A percentile compares a stretch with the other conserved stretches of the same genome.
Conservation (phyloP, 768 basidiomycete species). For the Leccinum ochraceum region DNA sequence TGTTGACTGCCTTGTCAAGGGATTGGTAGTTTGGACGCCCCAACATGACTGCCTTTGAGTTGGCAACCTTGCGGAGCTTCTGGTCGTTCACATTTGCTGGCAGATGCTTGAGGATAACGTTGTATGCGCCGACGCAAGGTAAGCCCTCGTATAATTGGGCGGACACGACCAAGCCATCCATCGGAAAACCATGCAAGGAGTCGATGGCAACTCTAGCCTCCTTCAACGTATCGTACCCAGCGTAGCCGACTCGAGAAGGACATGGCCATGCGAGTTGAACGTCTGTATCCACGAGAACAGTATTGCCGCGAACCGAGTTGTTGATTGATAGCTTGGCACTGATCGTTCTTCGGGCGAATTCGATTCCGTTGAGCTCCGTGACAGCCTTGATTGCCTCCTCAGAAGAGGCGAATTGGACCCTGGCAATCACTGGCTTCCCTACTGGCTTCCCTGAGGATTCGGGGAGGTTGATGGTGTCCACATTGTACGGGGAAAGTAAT, state of each 20-base stretch:
- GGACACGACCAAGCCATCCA: constrained; percentile 43
- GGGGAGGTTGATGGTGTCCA: constrained; percentile 41
- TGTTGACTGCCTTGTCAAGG: constrained; percentile 36
- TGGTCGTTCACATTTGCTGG: constrained; percentile 45
- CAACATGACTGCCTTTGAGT: constrained; percentile 52
- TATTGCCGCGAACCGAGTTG: constrained; percentile 36
- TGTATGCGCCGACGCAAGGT: constrained; percentile 58
- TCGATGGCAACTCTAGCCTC: constrained; percentile 54
- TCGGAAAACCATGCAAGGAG: constrained; percentile 37
- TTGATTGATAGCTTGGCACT: constrained; percentile 47
- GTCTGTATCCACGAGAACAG: constrained; percentile 50
- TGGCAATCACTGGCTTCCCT: constrained; percentile 33
- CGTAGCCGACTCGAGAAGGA: constrained; percentile 57
- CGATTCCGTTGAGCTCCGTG: constrained; percentile 47
- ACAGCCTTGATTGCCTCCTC: constrained; percentile 56
- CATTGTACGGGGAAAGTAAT: constrained; percentile 44
- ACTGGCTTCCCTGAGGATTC: constrained; percentile 25
- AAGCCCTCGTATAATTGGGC: constrained; percentile 56
- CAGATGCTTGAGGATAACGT: constrained; percentile 58
- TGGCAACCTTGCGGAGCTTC: constrained; percentile 46
- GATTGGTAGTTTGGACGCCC: constrained; percentile 48
- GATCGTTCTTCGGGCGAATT: constrained; percentile 41
- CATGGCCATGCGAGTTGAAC: constrained; percentile 63
- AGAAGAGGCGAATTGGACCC: constrained; percentile 49
- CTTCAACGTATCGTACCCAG: constrained; percentile 55